Evolutionary conservation across 2,329 filamentous ascomycete genomes (phyloP), one percentile per base, ranked within the genome.

Genomic region (Daldinia sp.): DNA sequence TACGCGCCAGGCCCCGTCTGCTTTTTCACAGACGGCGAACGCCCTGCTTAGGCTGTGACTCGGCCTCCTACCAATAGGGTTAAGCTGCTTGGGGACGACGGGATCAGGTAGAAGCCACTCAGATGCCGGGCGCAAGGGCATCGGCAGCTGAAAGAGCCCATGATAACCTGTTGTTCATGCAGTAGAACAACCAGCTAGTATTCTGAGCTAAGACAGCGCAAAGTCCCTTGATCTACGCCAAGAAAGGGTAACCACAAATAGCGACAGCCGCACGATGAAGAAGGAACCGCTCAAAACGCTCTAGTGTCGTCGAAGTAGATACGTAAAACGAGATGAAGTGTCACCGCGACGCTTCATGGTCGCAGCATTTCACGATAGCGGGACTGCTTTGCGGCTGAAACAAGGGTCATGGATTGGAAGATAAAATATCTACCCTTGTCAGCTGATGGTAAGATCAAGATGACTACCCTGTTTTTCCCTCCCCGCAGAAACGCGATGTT

Each of bases 31-130:
- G 39, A n/a, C 45, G n/a, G 45, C 39, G n/a, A 13, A 11, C 35
- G 13, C 39, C 34, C 59, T 32, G 25, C 49, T 41, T 49, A 9
- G 52, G 47, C n/a, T 51, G 47, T 34, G 13, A 47, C 25, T 45
- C 39, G 43, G 23, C 43, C 27, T 51, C 43, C 48, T 61, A 41
- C 55, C 27, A 51, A 60, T 25, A 34, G 23, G 25, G 3, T 34
- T 62, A 56, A 50, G 17, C 43, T 59, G 61, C 57, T 57, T 64
- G 61, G 43, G 34, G 54, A 54, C 39, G 57, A 43, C 37, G 30
- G 15, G 25, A 34, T 21, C 10, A 51, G 25, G 45, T 47, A 56
- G 21, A 29, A 23, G 39, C n/a, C 19, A 41, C 19, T 21, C 32
- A 56, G 15, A 25, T 55, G 47, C 19, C 15, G 25, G 15, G 39